Base-by-base conservation (phyloP, 768 basidiomycete genomes). In the Tephrocybe sp. region DNA sequence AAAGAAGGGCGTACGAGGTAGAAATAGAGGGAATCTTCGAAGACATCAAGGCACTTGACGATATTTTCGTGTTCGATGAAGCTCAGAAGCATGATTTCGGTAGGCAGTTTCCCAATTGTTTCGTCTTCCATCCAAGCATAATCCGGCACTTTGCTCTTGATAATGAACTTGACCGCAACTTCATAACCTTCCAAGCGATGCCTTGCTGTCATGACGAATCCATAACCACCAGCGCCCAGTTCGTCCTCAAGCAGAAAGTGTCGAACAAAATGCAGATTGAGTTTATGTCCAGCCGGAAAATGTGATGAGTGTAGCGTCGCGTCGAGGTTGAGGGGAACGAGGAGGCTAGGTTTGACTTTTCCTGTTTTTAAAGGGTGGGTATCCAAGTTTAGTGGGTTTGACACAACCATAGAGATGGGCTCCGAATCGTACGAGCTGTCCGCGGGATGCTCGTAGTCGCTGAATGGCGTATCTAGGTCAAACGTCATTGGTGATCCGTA, bases 141-240 rank as follows among this genome's bases (percentile, higher is more conserved):
- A 24, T 75, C 72, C 15, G 78, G 77, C 22, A 85, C 73, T 60
- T 80, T 77, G 74, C 84, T 77, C 66, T 91, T 94, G 71, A 88
- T 81, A 61, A 97, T 93, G 65, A 97, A 97, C 69, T 97, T 97
- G 67, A 97, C 88, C 0, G 94, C 94, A 45, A 94, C 93, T 63
- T 93, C 88, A 49, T 72, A 65, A 0, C 75, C 74, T 39, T 78
- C 74, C 24, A 55, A 58, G 12, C 79, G 81, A 61, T 90, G 81
- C 29, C 74, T 69, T 9, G 91, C 93, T 2, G 88, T 87, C 79
- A 95, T 89, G 22, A 97, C 94, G 64, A 97, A 97, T 2, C 94
- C 94, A 63, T 94, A 97, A 15, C 94, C 94, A 37, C 94, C 94
- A 9, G 84, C 83, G 34, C 94, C 94, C 21, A 97, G 76, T 63